Base-by-base conservation (phyloP, 257 asterid species). In the Salvia miltiorrhiza region DNA sequence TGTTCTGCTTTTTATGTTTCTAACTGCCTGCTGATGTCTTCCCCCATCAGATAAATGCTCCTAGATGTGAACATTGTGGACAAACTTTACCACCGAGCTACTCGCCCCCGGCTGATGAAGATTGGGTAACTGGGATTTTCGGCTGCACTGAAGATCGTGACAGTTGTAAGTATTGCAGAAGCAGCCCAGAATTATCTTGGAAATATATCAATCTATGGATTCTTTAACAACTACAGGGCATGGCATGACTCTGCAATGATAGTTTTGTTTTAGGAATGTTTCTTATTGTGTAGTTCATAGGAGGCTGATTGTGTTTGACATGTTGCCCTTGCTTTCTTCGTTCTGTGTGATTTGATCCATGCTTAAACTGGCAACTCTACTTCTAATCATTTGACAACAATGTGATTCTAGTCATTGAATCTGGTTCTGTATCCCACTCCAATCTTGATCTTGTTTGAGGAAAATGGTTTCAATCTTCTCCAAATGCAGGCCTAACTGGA, bases 61-160 rank as follows among this genome's bases (percentile, higher is more conserved):
- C 84, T 6, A 85, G 64, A 76, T 90, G 96, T 73, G 83, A 81
- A 60, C 87, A 84, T 69, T 90, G 96, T 68, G 96, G 95, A 68
- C 95, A 87, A 77, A 66, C 80, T 45, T 75, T 90, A 68, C 96
- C 95, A 28, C 75, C 85, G 71, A 79, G 77, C 76, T 86, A 85
- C 81, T 66, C 73, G 20, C 95, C 95, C 23, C 96, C 91, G 0
- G 86, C 93, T 16, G 94, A 86, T 20, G 95, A 90, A 70, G 88
- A 86, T 49, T 90, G 95, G 96, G 80, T 70, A 26, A 79, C 88
- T 7, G 96, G 93, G 45, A 84, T 90, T 53, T 87, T 84, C 21
- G 95, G 96, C 47, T 90, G 96, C 73, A 63, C 69, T 0, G 95
- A 90, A 69, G 95, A 90, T 76, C 53, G 54, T 10, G 88, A 87